phyloP scores from a whole-genome alignment of 2,329 filamentous ascomycete genomes.

The Paradendryphiella salina region DNA sequence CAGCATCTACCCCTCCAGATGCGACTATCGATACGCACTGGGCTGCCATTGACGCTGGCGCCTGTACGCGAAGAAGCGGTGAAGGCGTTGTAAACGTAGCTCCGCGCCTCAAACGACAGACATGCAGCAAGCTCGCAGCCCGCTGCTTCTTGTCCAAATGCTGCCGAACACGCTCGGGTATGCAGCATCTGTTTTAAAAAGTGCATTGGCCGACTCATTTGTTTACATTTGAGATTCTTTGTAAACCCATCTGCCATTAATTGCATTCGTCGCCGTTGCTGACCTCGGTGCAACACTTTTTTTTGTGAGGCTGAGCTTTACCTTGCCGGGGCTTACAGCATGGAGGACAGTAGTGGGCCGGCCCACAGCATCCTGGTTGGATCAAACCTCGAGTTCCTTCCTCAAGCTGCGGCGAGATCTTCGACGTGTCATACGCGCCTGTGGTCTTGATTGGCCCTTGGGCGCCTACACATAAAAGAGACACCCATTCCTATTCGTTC shows the following conservation, averaged over 20 bases:
- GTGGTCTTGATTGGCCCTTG: constrained; percentile 24
- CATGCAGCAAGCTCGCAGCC: constrained; percentile 29
- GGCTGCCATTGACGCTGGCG: constrained; percentile 21
- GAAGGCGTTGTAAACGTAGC: constrained; percentile 38
- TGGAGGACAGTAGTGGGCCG: constrained; percentile 32
- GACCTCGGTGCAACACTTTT: constrained; percentile 8
- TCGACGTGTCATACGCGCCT: constrained; percentile 29
- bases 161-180: constrained; percentile 19
- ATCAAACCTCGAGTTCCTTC: constrained; percentile 16
- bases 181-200: constrained; percentile 13
- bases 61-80: constrained; percentile 42
- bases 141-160: constrained; percentile 21
- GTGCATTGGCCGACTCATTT: neutral
- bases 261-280: neutral
- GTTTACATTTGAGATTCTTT: neutral
- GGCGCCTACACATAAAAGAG: constrained; percentile 8
- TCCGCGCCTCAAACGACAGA: constrained; percentile 24
- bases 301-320: constrained; percentile 20
- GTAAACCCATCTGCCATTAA: neutral
- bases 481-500: constrained; percentile 22
- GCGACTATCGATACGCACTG: constrained; percentile 38
- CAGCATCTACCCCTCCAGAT: constrained; percentile 30
- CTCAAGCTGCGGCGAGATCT: constrained; percentile 17
- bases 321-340: constrained; percentile 16
- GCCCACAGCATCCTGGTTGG: constrained; percentile 27